Evolutionary conservation across 208 protist genomes (phyloP), one percentile per base, ranked within the genome.

Genomic region (Crithidia bombi): DNA sequence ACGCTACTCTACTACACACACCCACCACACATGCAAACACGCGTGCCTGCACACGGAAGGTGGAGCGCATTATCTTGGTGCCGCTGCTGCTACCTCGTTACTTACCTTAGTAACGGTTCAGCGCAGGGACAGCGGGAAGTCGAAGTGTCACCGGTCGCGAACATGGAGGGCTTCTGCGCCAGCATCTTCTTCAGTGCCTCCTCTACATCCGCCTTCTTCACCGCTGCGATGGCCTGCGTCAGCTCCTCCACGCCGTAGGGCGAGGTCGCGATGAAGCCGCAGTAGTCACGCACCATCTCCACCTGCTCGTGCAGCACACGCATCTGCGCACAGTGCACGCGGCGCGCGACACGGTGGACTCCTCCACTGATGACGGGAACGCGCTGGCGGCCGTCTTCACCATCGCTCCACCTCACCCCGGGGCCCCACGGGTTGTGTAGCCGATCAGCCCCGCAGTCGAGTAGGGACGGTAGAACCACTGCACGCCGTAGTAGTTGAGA

Each of bases 401-500:
- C 49, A 84, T 59, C 54, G 38, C 49, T 41, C 69, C 62, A 12
- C 91, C 63, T 35, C 85, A 74, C 38, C 46, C 63, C 25, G 90
- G 87, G 5, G 76, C 69, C 19, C 78, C 82, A 67, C 86, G 85
- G 19, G 91, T 63, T 35, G 87, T 95, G 76, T 86, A 85, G 49
- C 90, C 90, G 43, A 95, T 77, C 26, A 95, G 75, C n/a, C 85
- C 87, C 0, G 90, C 72, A 10, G 87, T 82, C 12, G 83, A 62
- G 77, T 93, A 95, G 11, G 90, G 87, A 36, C 86, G 81, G 85
- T 92, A 93, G 78, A 95, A 95, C 39, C 73, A 65, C 72, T 82
- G 69, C 44, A 83, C 75, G 25, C 83, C 86, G 52, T 71, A 66
- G 71, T 95, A 79, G 39, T 55, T 46, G 30, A 64, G n/a, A 44